phyloP scores from a whole-genome alignment of 176 grass and related monocot genomes.

The Lolium perenne region DNA sequence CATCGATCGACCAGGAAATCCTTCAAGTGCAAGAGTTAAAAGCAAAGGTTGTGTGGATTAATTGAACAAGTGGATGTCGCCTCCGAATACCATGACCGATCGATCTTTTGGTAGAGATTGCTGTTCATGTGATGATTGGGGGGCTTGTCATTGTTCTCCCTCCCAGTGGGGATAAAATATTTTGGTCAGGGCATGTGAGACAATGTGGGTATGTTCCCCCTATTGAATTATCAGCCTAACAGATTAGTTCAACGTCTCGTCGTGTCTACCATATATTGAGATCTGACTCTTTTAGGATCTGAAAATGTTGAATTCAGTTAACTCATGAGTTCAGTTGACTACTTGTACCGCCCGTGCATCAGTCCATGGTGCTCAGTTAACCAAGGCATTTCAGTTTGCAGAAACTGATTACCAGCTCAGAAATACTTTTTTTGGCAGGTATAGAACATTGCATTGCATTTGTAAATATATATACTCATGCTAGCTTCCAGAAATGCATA shows the following conservation, averaged over 20 bases:
- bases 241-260: slow-evolving; percentile 20
- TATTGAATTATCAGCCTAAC: slow-evolving; percentile 40
- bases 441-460: not conserved
- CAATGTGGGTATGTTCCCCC: slow-evolving; percentile 66
- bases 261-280: not conserved
- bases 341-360: not conserved
- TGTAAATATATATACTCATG: not conserved
- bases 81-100: slow-evolving; percentile 31
- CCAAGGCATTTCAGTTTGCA: not conserved
- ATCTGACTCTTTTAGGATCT: not conserved
- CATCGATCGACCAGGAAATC: not conserved
- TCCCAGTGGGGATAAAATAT: slow-evolving; percentile 48
- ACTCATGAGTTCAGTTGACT: not conserved
- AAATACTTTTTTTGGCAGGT: not conserved
- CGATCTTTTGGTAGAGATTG: not conserved
- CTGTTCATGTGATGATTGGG: slow-evolving; percentile 45
- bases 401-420: not conserved
- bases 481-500: not conserved
- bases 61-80: slow-evolving; percentile 11
- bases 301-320: not conserved
- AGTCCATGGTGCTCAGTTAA: not conserved
- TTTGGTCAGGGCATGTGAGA: slow-evolving; percentile 56
- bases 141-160: not conserved
- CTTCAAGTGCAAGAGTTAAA: not conserved
- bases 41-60: not conserved